phyloP scores from a whole-genome alignment of 2,329 filamentous ascomycete species.

The Trichoderma arundinaceum region DNA sequence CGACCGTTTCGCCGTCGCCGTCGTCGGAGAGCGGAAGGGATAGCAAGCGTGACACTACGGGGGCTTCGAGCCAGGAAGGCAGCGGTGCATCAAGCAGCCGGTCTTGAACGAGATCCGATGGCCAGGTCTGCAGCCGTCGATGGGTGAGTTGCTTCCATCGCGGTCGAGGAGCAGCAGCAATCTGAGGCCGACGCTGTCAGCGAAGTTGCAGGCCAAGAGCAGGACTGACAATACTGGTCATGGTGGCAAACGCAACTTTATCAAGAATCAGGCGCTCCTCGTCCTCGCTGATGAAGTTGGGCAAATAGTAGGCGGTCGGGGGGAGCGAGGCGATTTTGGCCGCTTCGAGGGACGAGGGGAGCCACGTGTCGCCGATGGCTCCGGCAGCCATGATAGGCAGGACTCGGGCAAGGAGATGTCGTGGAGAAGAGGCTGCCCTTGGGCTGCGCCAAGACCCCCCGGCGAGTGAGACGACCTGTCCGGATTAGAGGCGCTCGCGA shows the following conservation, averaged over 20 bases:
- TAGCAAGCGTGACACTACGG: constrained; percentile 67
- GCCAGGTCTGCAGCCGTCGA: constrained; percentile 88
- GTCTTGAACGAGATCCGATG: constrained; percentile 79
- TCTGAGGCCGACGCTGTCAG: constrained; percentile 45
- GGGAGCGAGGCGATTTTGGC: constrained; percentile 63
- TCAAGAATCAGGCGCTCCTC: constrained; percentile 75
- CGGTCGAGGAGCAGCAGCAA: constrained; percentile 69
- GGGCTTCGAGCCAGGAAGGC: constrained; percentile 74
- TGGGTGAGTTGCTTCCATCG: constrained; percentile 89
- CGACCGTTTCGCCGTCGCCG: constrained; percentile 19
- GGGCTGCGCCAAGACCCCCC: constrained; percentile 14
- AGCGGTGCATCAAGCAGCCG: constrained; percentile 76
- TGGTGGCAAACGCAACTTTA: constrained; percentile 59
- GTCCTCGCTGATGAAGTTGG: constrained; percentile 77
- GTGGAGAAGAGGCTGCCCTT: not conserved
- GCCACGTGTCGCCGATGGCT: constrained; percentile 35
- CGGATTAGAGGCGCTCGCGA: constrained; percentile 7
- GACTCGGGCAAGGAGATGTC: constrained; percentile 2
- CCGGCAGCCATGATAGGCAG: constrained; percentile 21
- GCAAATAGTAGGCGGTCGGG: constrained; percentile 77
- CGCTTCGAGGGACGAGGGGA: constrained; percentile 58
- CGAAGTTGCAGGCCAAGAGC: not conserved
- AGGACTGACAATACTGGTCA: not conserved
- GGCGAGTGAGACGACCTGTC: constrained; percentile 11
- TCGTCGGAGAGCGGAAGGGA: constrained; percentile 52